phyloP scores from a whole-genome alignment of 2,329 filamentous ascomycete species.

The Paraconiothyrium sp. region DNA sequence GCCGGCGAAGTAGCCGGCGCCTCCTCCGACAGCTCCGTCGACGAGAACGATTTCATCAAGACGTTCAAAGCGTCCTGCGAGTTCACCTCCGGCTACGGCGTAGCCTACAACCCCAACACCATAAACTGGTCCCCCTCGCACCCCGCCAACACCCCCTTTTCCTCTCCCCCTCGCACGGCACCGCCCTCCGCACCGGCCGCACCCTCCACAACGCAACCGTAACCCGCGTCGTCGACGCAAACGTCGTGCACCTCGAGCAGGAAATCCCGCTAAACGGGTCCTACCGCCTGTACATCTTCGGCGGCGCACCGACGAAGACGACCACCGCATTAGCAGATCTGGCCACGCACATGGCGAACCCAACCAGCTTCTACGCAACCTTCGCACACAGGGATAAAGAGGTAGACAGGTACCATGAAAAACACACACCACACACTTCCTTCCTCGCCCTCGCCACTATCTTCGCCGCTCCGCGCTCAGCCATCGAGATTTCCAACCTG shows the following conservation, averaged over 20 bases:
- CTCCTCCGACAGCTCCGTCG: slow-evolving; percentile 34
- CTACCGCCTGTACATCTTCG: slow-evolving; percentile 87
- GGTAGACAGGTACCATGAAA: slow-evolving; percentile 71
- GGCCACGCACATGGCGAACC: slow-evolving; percentile 69
- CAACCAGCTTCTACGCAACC: slow-evolving; percentile 75
- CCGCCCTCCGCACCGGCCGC: slow-evolving; percentile 76
- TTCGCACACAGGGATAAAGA: slow-evolving; percentile 70
- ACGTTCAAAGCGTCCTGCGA: slow-evolving; percentile 92
- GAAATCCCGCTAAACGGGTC: slow-evolving; percentile 88
- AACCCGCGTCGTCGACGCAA: slow-evolving; percentile 86
- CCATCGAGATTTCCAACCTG: slow-evolving; percentile 77
- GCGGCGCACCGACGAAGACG: slow-evolving; percentile 67
- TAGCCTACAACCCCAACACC: slow-evolving; percentile 81
- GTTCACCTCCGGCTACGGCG: slow-evolving; percentile 92
- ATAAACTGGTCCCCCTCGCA: slow-evolving; percentile 85
- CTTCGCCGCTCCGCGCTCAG: slow-evolving; percentile 72
- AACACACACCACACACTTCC: slow-evolving; percentile 81
- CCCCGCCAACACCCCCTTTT: slow-evolving; percentile 76
- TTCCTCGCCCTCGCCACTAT: slow-evolving; percentile 84
- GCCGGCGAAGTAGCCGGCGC: slow-evolving; percentile 77
- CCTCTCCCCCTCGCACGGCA: slow-evolving; percentile 62
- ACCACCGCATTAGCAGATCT: slow-evolving; percentile 77
- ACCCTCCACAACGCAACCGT: slow-evolving; percentile 82
- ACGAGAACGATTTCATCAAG: slow-evolving; percentile 84
- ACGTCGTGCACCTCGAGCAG: slow-evolving; percentile 89